A percentile compares a stretch with the other conserved stretches of the same genome.
phyloP scores from a whole-genome alignment of 139 green algal species.

The Pleodorina starrii region DNA sequence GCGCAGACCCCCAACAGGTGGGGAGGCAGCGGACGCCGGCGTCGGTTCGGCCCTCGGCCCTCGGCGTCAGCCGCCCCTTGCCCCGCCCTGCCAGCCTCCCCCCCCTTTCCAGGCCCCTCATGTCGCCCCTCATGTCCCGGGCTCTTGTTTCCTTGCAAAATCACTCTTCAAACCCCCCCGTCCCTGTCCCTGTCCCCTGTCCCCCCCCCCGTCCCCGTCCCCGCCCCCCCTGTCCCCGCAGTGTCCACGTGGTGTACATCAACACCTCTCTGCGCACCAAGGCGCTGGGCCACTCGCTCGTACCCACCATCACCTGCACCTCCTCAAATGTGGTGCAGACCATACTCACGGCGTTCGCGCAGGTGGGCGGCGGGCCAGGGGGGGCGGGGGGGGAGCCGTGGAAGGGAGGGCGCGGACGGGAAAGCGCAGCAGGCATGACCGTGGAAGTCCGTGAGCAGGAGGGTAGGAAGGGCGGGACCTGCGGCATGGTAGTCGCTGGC shows the following conservation, averaged over 20 bases:
- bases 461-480: too few relatives aligned
- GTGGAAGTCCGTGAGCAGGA: too few relatives aligned
- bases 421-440: too few relatives aligned
- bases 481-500: too few relatives aligned
- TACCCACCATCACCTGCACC: constrained; percentile 99
- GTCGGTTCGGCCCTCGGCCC: neutral
- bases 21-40: neutral
- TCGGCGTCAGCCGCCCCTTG: too few relatives aligned
- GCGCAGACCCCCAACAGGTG: constrained; percentile 36
- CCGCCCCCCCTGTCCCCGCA: constrained; percentile 50
- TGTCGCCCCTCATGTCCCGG: too few relatives aligned
- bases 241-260: constrained; percentile 98
- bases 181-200: neutral
- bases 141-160: neutral
- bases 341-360: constrained; percentile 92
- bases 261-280: constrained; percentile 97
- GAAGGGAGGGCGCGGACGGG: neutral
- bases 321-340: constrained; percentile 99
- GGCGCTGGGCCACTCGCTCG: constrained; percentile 82
- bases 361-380: constrained; percentile 67
- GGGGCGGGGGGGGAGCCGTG: neutral
- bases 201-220: neutral
- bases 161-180: neutral
- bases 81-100: too few relatives aligned
- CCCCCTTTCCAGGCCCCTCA: too few relatives aligned